Evolutionary conservation across 306 rosid genomes (phyloP).

Genomic region (Prunus campanulata): DNA sequence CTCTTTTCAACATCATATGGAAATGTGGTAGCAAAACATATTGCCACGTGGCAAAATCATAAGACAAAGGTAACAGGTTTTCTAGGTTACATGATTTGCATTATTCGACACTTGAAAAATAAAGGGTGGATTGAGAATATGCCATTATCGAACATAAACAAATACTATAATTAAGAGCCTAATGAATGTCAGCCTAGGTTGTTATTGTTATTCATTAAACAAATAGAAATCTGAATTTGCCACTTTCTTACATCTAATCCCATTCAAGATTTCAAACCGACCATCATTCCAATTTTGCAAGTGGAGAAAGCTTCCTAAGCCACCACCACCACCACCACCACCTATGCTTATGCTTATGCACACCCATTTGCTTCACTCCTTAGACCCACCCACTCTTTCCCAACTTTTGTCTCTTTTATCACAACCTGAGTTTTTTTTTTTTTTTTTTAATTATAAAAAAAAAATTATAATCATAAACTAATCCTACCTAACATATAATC

Average conservation of each 20-base stretch:
- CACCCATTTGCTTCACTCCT: conserved; percentile 33
- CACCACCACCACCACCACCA: conserved; percentile 42
- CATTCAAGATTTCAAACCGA: conserved; percentile 34
- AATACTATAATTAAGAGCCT: neutral
- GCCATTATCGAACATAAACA: neutral
- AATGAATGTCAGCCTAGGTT: neutral
- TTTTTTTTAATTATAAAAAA: fast-evolving
- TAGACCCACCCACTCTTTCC: conserved; percentile 44
- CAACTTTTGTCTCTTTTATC: conserved; percentile 34
- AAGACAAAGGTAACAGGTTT: conserved; percentile 32
- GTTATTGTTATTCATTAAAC: conserved; percentile 2
- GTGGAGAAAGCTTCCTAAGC: conserved; percentile 60
- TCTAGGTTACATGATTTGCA: conserved; percentile 31
- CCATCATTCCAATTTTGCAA: conserved; percentile 46
- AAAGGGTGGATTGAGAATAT: conserved; percentile 12
- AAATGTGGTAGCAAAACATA: neutral
- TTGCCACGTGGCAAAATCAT: conserved; percentile 27
- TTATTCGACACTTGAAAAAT: conserved; percentile 13
- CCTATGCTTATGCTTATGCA: conserved; percentile 34
- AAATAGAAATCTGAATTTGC: conserved; percentile 14
- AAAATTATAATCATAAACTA: conserved; percentile 13
- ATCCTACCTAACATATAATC: conserved; percentile 19
- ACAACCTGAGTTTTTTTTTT: conserved; percentile 4
- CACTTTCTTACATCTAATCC: conserved; percentile 9
- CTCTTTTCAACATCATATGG: neutral